Base-by-base conservation (phyloP, 441 rosid genomes). In the Eruca vesicaria region DNA sequence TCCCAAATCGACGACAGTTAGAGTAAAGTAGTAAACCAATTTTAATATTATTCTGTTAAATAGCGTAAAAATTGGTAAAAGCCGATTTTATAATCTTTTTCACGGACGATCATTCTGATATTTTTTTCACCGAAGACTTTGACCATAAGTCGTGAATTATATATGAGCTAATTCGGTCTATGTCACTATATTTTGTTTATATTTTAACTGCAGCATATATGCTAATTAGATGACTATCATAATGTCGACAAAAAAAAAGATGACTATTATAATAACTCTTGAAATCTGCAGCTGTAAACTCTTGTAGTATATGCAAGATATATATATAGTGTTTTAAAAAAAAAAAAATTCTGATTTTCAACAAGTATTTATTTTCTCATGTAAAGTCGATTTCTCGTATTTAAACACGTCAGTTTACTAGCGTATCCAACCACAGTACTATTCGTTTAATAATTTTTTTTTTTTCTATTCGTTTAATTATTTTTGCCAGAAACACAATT, bases 101-200 rank as follows among this genome's bases (percentile, higher is more conserved):
- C 55, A 16, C 20, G 10, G 55, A 16, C 55, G 50, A 43, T 3
- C 50, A n/a, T 43, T 43, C 18, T 43, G 50, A 43, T 43, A 15
- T 41, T n/a, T 43, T 65, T 43, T 43, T 43, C 35, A 48, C 16
- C 8, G 35, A 45, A 38, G 74, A 75, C 79, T 62, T 75, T 68
- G 57, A 68, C 64, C 28, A 60, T 9, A 9, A 50, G 56, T 59
- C 63, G 18, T 52, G 18, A 61, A 68, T 52, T 26, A n/a, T n/a
- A n/a, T n/a, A 75, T 36, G 32, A 52, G 74, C 63, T n/a, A 45
- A 67, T 16, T 58, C 2, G 43, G 58, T 19, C 71, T 19, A 64
- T 38, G 7, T 65, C 23, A 65, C 5, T 28, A 64, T 36, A 41
- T 6, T 56, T 18, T 16, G 28, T 18, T 32, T 66, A 7, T 16